Base-by-base conservation (phyloP, 495 filamentous ascomycete species). In the Tuber indicum region DNA sequence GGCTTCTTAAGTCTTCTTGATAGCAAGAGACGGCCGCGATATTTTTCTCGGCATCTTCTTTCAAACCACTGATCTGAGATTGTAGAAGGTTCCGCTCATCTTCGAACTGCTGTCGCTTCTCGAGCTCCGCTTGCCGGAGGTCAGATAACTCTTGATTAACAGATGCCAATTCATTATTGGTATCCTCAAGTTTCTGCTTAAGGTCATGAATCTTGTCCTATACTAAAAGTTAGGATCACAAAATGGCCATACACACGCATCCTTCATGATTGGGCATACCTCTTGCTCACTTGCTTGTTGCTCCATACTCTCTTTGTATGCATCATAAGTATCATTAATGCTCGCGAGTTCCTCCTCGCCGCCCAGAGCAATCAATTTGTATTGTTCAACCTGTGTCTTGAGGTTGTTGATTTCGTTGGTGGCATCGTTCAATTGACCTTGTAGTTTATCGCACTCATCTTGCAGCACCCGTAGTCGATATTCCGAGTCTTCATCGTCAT, bases 291-390 rank as follows among this genome's bases (percentile, higher is more conserved):
- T 86, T 26, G 95, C 84, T 12, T 90, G 84, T 47, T 85, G 85
- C 78, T 98, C 94, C 84, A 92, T 93, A 75, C 97, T 93, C 81
- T 93, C 89, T 19, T 90, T 91, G 81, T 93, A 97, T 81, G 92
- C 88, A n/a, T 96, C 94, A 70, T 95, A 90, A 0, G 92, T 91
- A 9, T 93, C 92, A 71, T 91, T 91, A 62, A 94, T 86, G 72
- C 89, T 92, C 44, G 92, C 88, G 43, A 98, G 86, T 72, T 94
- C 93, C 72, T 98, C 94, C 82, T 99, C 95, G n/a, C 92, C 90
- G 23, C 89, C 87, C 81, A 94, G 92, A 79, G 92, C 93, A 82
- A 98, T 94, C n/a, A 89, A 88, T 81, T 92, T 94, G 86, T 96
- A 97, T 78, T 92, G 91, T 83, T 97, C 94, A 45, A 90, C 91